These are phyloP conservation scores for Entoloma clypeatum DNA, from an alignment of 1,284 basidiomycete species.

Conservation along the genomic window DNA sequence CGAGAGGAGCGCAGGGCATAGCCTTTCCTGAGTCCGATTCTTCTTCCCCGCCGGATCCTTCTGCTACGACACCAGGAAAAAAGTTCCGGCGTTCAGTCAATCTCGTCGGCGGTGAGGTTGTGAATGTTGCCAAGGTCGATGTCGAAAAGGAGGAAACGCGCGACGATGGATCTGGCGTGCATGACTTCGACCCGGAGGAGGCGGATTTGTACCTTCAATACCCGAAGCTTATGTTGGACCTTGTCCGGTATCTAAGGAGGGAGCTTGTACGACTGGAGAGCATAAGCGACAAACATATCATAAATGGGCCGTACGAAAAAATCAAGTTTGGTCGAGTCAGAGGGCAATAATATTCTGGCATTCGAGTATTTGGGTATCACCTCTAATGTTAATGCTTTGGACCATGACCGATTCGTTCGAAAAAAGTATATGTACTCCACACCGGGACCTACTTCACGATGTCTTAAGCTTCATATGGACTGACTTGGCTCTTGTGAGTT, in stretches of 20 bases:
- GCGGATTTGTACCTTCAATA: constrained; percentile 69
- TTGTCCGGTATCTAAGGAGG: constrained; percentile 76
- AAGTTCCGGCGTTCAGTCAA: constrained; percentile 62
- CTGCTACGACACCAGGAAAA: constrained; percentile 14
- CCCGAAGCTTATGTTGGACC: constrained; percentile 70
- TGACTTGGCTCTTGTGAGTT: constrained; percentile 71
- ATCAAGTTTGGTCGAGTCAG: constrained; percentile 33
- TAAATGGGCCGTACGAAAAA: constrained; percentile 35
- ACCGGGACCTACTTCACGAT: constrained; percentile 11
- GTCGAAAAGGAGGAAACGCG: constrained; percentile 51
- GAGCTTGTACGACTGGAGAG: constrained; percentile 75
- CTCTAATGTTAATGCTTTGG: constrained; percentile 2
- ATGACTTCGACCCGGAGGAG: constrained; percentile 61
- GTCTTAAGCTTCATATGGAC: constrained; percentile 76
- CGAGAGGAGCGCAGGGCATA: constrained; percentile 67
- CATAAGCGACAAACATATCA: constrained; percentile 68
- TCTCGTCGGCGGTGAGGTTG: constrained; percentile 57
- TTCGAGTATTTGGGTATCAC: background rate
- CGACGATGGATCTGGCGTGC: constrained; percentile 70
- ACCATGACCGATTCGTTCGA: constrained; percentile 11
- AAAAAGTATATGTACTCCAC: constrained; percentile 15
- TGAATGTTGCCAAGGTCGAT: constrained; percentile 54
- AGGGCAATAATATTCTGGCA: constrained; percentile 5
- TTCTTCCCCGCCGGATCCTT: constrained; percentile 11
- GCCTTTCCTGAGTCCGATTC: constrained; percentile 32